Conservation (phyloP, 331 rosid species). For the Dryas integrifolia region DNA sequence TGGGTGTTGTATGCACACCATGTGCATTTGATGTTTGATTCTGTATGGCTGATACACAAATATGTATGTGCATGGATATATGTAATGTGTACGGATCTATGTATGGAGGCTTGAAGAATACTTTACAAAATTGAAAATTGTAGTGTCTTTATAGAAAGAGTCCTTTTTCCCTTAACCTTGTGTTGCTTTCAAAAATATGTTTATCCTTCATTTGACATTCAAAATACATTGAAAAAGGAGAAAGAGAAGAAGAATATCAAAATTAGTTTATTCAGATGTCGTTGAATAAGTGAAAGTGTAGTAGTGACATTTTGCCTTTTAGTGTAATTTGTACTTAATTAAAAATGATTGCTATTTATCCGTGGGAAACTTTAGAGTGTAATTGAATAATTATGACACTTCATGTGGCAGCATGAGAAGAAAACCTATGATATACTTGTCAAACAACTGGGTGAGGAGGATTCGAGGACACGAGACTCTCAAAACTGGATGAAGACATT, state of each 20-base stretch:
- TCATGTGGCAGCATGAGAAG: constrained; percentile 79
- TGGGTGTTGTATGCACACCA: too few relatives aligned
- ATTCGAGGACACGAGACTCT: constrained; percentile 89
- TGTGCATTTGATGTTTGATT: too few relatives aligned
- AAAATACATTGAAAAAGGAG: not conserved
- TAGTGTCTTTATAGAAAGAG: too few relatives aligned
- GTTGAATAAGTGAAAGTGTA: not conserved
- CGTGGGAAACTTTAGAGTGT: not conserved
- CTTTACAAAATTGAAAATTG: too few relatives aligned
- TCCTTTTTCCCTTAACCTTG: too few relatives aligned
- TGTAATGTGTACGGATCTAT: too few relatives aligned
- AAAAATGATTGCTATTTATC: not conserved
- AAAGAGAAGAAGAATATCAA: too few relatives aligned
- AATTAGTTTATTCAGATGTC: not conserved
- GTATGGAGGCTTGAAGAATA: too few relatives aligned
- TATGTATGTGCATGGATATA: too few relatives aligned
- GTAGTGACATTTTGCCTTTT: not conserved
- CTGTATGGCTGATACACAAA: too few relatives aligned
- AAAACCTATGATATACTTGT: constrained; percentile 91
- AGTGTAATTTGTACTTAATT: not conserved
- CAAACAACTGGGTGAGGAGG: constrained; percentile 97
- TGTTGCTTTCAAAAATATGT: not conserved
- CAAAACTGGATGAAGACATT: constrained; percentile 96
- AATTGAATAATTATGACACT: constrained; percentile 28
- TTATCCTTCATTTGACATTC: not conserved